phyloP scores from a whole-genome alignment of 345 rosid species.

The Aurinia saxatilis region DNA sequence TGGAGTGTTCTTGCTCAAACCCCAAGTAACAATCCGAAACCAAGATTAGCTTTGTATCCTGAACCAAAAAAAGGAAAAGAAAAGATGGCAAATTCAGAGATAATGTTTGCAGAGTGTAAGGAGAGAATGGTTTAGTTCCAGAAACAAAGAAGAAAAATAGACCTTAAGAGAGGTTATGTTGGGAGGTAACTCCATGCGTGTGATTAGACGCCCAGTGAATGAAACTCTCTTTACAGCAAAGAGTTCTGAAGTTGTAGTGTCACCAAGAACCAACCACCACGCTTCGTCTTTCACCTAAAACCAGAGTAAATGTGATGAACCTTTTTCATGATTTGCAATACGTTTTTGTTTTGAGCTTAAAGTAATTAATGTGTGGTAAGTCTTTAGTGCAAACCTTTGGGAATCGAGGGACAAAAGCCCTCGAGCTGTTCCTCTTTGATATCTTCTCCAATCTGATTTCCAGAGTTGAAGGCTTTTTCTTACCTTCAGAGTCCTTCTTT shows the following conservation, averaged over 20 bases:
- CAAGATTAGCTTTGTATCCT: slow-evolving; percentile 67
- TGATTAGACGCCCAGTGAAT: slow-evolving; percentile 53
- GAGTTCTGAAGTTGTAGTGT: slow-evolving; percentile 55
- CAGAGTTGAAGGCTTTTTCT: slow-evolving; percentile 31
- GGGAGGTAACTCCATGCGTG: slow-evolving; percentile 71
- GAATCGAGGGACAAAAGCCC: slow-evolving; percentile 81
- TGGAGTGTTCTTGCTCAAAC: slow-evolving; percentile 68
- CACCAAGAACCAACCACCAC: slow-evolving; percentile 93
- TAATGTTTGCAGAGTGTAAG: background rate
- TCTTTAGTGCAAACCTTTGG: slow-evolving; percentile 57
- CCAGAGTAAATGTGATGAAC: slow-evolving; percentile 3
- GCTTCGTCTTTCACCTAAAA: slow-evolving; percentile 86
- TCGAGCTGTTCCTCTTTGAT: slow-evolving; percentile 50
- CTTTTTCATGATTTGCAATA: background rate
- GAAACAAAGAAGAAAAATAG: background rate
- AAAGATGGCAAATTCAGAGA: background rate
- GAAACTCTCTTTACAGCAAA: slow-evolving; percentile 89
- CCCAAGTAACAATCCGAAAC: slow-evolving; percentile 95
- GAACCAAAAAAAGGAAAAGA: slow-evolving; percentile 1
- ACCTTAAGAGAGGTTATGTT: slow-evolving; percentile 52
- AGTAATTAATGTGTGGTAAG: background rate
- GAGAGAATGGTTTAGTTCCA: background rate
- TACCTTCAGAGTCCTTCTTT: slow-evolving; percentile 38
- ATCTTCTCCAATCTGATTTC: slow-evolving; percentile 69
- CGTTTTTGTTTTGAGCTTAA: background rate